These are phyloP conservation scores for Triticum dicoccoides DNA, from an alignment of 176 grass and related monocot species.

Conservation along the genomic window DNA sequence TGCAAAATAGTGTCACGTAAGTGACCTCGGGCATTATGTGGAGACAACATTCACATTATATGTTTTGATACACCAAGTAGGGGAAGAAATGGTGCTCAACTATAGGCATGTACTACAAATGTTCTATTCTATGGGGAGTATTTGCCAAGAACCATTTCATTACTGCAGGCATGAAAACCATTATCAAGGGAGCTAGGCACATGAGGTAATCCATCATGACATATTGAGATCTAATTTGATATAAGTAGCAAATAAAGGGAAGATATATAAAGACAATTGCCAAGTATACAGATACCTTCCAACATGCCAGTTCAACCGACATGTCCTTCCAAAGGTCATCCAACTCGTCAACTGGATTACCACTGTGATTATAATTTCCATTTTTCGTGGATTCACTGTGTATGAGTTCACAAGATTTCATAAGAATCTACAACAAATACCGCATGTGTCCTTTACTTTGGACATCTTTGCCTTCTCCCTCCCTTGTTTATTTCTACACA, in stretches of 20 bases:
- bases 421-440: constrained; percentile 11
- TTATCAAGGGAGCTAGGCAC: not conserved
- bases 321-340: constrained; percentile 64
- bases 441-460: not conserved
- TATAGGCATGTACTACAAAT: not conserved
- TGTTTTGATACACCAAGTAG: not conserved
- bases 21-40: not conserved
- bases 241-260: not conserved
- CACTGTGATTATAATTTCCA: not conserved
- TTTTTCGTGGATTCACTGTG: constrained; percentile 5
- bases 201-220: not conserved
- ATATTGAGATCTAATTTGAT: constrained; percentile 6
- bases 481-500: not conserved
- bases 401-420: constrained; percentile 26
- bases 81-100: not conserved
- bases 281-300: constrained; percentile 36
- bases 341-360: constrained; percentile 21
- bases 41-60: not conserved
- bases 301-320: constrained; percentile 58
- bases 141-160: not conserved
- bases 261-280: not conserved
- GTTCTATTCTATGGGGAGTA: not conserved
- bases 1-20: not conserved
- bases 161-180: not conserved
- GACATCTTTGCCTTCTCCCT: not conserved